These are phyloP conservation scores for Tympanopsis confertula DNA, from an alignment of 2,329 filamentous ascomycete genomes.

Conservation along the genomic window DNA sequence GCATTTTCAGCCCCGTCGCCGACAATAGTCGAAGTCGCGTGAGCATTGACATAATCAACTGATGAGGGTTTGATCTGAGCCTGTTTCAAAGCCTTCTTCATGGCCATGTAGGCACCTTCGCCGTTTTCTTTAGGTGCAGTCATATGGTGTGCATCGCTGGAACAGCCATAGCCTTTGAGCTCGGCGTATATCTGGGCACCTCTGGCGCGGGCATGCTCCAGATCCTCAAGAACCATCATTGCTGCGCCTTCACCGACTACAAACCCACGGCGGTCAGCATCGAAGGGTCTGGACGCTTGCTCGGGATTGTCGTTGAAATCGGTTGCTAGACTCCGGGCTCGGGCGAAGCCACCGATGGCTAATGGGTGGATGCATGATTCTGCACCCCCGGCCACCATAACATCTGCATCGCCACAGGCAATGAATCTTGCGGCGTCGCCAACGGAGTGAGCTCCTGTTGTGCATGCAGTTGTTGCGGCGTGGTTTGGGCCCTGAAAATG, in stretches of 20 bases:
- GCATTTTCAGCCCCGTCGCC: slow-evolving; percentile 81
- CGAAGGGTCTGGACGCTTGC: slow-evolving; percentile 75
- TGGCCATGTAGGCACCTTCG: slow-evolving; percentile 68
- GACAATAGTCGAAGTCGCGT: slow-evolving; percentile 77
- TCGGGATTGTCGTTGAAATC: slow-evolving; percentile 63
- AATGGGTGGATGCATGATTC: slow-evolving; percentile 94
- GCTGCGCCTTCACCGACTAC: slow-evolving; percentile 89
- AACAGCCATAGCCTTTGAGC: slow-evolving; percentile 77
- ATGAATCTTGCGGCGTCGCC: slow-evolving; percentile 92
- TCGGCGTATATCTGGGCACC: slow-evolving; percentile 81
- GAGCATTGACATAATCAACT: slow-evolving; percentile 89
- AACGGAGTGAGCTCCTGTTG: slow-evolving; percentile 87
- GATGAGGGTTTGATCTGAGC: slow-evolving; percentile 56
- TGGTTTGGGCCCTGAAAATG: slow-evolving; percentile 69
- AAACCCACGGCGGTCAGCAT: slow-evolving; percentile 68
- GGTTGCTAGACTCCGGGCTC: slow-evolving; percentile 76
- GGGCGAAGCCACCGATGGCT: slow-evolving; percentile 80
- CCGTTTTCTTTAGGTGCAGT: slow-evolving; percentile 80
- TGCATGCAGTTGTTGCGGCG: slow-evolving; percentile 85
- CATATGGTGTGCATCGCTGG: slow-evolving; percentile 85
- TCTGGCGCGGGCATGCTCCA: slow-evolving; percentile 73
- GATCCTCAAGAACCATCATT: slow-evolving; percentile 76
- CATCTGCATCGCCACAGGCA: slow-evolving; percentile 77
- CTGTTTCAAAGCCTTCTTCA: slow-evolving; percentile 70
- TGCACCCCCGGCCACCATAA: slow-evolving; percentile 91